These are phyloP conservation scores for Tetraselmis chui DNA, from an alignment of 139 green algal genomes.

Conservation along the genomic window DNA sequence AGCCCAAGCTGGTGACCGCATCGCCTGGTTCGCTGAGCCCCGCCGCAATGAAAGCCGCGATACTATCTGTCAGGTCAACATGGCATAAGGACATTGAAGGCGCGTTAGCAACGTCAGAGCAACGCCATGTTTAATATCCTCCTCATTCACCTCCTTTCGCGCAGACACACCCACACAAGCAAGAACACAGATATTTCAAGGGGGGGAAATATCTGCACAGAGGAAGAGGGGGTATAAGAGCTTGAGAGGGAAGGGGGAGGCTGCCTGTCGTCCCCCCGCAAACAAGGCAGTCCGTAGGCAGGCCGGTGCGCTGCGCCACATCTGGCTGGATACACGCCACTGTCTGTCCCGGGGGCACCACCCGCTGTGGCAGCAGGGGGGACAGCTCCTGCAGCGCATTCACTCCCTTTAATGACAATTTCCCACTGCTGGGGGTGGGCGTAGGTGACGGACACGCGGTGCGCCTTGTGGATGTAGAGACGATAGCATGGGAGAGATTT, in stretches of 20 bases:
- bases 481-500: background rate
- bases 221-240: background rate
- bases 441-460: background rate
- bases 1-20: slow-evolving; percentile 83
- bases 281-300: slow-evolving; percentile 39
- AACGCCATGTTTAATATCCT: too few species aligned
- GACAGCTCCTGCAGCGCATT: slow-evolving; percentile 4
- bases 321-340: slow-evolving; percentile 39
- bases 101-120: background rate
- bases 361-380: slow-evolving; percentile 49
- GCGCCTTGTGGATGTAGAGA: background rate
- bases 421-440: background rate
- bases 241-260: background rate
- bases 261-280: slow-evolving; percentile 43
- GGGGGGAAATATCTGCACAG: background rate
- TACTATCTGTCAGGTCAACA: slow-evolving; percentile 67
- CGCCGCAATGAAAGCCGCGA: slow-evolving; percentile 89
- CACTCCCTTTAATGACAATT: background rate
- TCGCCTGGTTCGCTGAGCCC: slow-evolving; percentile 44
- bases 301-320: slow-evolving; percentile 27
- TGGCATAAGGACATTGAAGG: background rate
- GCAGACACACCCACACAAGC: background rate
- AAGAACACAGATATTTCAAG: background rate
- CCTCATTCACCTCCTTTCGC: background rate
- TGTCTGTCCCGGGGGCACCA: slow-evolving; percentile 57